Base-by-base conservation (phyloP, 2,329 filamentous ascomycete species). In the Sordariomycetes sp. region DNA sequence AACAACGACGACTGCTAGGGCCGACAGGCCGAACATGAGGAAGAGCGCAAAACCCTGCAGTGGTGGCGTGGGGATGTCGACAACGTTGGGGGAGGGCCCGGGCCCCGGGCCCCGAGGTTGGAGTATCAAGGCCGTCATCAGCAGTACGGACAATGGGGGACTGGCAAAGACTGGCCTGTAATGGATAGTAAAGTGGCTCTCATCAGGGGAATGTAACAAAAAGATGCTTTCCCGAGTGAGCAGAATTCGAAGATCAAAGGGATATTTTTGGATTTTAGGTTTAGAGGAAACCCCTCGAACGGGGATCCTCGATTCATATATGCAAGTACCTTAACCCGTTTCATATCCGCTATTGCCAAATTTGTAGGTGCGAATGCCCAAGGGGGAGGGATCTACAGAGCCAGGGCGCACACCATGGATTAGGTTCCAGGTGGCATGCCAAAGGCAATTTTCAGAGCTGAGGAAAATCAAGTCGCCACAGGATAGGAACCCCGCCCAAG, bases 51-150 rank as follows among this genome's bases (percentile, higher is more conserved):
- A n/a, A n/a, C n/a, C 4, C 45, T 58, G 56, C 10, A 58, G 52
- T 17, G 50, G 55, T 32, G 55, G 55, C 13, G 55, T 57, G 20
- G 55, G 55, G 22, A 57, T 66, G 4, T 71, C 71, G 3, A 76
- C 60, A 51, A 75, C 70, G 0, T 73, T 72, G 1, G 61, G 62
- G 25, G 62, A 62, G 6, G 64, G 60, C 55, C 74, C 75, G 63
- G 76, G 75, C 1, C 72, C 62, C 62, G 48, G 73, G 67, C 51
- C 68, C 68, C 24, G 68, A 62, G 53, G 67, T 73, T 60, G 67
- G 67, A 65, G 65, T 70, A 59, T 64, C 61, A 6, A 59, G 64
- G 2, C 59, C 53, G 3, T 62, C 59, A 50, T 50, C 45, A 24
- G 45, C 22, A 7, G 45, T 50, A 20, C 45, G 22, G 45, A 24